Base-by-base conservation (phyloP, 257 asterid genomes). In the Fraxinus quadrangulata region DNA sequence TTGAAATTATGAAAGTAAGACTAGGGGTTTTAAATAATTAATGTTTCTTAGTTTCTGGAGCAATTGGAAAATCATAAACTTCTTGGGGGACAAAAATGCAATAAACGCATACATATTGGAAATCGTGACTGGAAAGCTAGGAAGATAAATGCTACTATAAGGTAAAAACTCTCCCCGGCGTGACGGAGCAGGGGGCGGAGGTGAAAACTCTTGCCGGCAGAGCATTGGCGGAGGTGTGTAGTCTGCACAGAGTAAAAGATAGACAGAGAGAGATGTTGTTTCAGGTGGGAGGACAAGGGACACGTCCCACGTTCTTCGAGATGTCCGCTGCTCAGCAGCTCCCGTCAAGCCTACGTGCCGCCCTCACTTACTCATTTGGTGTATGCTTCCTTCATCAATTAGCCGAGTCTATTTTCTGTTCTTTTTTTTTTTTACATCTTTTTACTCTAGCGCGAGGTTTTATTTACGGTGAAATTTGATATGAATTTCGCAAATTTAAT, bases 291-390 rank as follows among this genome's bases (percentile, higher is more conserved):
- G 98, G 99, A 19, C 94, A 90, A 79, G 99, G 99, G 74, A 89
- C 91, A 68, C 98, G 99, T 79, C 99, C 98, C 84, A 96, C 99
- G 83, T 96, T 96, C 90, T 96, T 96, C 82, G 99, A 96, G 89
- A 96, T 96, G 99, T 88, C 99, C 23, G 99, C 99, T 67, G 98
- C 99, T 71, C 98, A 96, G 81, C 99, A 96, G 90, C 93, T 96
- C n/a, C 99, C 99, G 40, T 86, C 98, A 42, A 96, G 99, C 84
- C 88, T 96, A 72, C 90, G 99, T 75, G 97, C 98, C 77, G 98
- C 97, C 78, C 90, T 96, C 63, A 87, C 96, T 76, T 96, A 96
- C 87, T 96, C 97, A 4, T 88, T 96, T 28, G 99, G 99, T 39
- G 99, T 96, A 88, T 76, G 87, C 36, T 71, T 33, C 34, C 65